Percentiles rank a stretch among this genome's conserved stretches.
Evolutionary conservation across 345 rosid species (phyloP).

Genomic region (Lagerstroemia speciosa): DNA sequence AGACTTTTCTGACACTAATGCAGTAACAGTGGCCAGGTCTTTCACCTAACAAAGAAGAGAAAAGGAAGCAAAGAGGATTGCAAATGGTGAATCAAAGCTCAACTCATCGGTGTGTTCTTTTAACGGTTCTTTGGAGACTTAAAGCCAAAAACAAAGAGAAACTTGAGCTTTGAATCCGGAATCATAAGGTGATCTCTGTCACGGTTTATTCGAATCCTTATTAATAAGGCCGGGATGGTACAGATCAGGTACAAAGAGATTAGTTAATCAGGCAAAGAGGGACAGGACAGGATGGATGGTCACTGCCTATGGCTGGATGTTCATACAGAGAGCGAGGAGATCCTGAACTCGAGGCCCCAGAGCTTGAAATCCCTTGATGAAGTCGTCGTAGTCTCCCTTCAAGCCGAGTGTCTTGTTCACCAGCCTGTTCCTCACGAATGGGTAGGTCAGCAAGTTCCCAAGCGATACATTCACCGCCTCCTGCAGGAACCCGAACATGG

Average conservation of each 20-base stretch:
- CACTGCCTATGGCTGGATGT: constrained; percentile 18
- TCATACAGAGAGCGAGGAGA: constrained; percentile 81
- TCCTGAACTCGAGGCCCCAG: constrained; percentile 73
- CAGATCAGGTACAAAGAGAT: neutral
- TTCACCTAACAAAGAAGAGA: constrained; percentile 64
- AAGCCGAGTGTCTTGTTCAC: constrained; percentile 69
- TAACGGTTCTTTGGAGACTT: neutral
- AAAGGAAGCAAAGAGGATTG: constrained; percentile 8
- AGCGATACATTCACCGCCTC: constrained; percentile 96
- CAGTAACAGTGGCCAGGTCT: constrained; percentile 97
- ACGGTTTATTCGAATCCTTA: neutral
- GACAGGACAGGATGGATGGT: neutral
- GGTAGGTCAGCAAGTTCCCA: constrained; percentile 74
- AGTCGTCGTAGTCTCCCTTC: constrained; percentile 90
- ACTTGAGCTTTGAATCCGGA: neutral
- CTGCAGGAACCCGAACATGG: constrained; percentile 27
- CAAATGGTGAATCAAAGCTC: constrained; percentile 26
- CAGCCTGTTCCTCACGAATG: constrained; percentile 88
- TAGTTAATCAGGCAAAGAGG: neutral
- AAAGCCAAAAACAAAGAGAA: constrained; percentile 6
- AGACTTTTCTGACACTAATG: constrained; percentile 26
- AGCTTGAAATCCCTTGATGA: constrained; percentile 80
- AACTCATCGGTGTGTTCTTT: neutral
- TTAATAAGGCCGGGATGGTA: neutral
- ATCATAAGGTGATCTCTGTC: neutral